Evolutionary conservation across 176 grass and related monocot species (phyloP).

Genomic region (Olyra latifolia): DNA sequence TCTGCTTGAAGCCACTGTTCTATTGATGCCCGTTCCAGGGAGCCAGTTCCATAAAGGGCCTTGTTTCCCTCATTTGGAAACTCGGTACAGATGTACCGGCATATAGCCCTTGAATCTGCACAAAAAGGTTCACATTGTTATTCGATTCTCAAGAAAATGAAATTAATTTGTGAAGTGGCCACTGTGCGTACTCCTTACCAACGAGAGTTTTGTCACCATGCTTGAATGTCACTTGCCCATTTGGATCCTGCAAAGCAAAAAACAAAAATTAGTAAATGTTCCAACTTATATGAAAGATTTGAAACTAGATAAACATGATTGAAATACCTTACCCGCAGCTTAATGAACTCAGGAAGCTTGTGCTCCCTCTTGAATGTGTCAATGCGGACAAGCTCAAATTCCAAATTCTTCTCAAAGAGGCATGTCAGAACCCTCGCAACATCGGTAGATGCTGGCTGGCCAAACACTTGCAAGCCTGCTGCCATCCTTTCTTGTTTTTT

Average conservation of each 20-base stretch:
- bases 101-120: constrained; percentile 56
- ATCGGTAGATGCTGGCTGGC: constrained; percentile 76
- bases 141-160: constrained; percentile 22
- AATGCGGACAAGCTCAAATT: constrained; percentile 74
- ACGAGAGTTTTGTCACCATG: constrained; percentile 68
- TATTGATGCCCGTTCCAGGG: constrained; percentile 70
- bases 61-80: constrained; percentile 68
- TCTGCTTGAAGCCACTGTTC: constrained; percentile 91
- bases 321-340: constrained; percentile 43
- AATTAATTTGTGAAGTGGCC: neutral
- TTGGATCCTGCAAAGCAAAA: constrained; percentile 65
- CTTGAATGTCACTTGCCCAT: constrained; percentile 80
- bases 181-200: constrained; percentile 44
- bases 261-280: neutral
- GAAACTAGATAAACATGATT: neutral
- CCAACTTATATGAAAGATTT: constrained; percentile 3
- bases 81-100: constrained; percentile 60
- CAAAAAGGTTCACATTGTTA: neutral
- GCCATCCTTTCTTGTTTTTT: constrained; percentile 47
- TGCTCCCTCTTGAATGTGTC: constrained; percentile 73
- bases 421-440: constrained; percentile 82
- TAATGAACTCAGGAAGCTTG: constrained; percentile 78
- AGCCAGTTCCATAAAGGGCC: constrained; percentile 57
- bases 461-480: constrained; percentile 69
- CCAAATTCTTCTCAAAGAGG: constrained; percentile 83